phyloP scores from a whole-genome alignment of 2,329 filamentous ascomycete genomes.

The Aspergillus sp. region DNA sequence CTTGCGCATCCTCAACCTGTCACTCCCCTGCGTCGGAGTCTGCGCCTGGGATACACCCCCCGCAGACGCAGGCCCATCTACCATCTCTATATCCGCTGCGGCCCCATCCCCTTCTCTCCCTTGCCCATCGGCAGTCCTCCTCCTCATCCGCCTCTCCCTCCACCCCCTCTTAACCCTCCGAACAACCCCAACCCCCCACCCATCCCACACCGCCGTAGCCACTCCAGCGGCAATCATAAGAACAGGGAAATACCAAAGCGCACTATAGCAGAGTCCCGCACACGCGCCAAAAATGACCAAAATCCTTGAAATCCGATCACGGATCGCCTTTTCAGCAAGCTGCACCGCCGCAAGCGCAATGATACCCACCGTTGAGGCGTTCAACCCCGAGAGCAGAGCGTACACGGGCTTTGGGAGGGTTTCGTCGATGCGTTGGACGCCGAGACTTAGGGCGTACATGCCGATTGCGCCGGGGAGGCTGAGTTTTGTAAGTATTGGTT shows the following conservation, averaged over 20 bases:
- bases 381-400: constrained; percentile 71
- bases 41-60: background rate
- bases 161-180: constrained; percentile 34
- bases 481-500: too few species aligned
- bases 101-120: too few species aligned
- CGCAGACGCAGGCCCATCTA: background rate
- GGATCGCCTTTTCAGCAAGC: constrained; percentile 69
- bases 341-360: constrained; percentile 72
- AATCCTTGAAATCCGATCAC: constrained; percentile 64
- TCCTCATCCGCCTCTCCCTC: constrained; percentile 23
- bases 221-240: background rate
- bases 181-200: constrained; percentile 48
- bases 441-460: background rate
- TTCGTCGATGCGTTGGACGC: constrained; percentile 64
- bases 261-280: constrained; percentile 71
- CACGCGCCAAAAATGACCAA: constrained; percentile 67
- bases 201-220: background rate
- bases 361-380: constrained; percentile 73
- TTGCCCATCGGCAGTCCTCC: too few species aligned
- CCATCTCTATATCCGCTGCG: background rate
- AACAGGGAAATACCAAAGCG: constrained; percentile 44
- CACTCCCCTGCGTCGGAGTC: background rate
- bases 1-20: background rate
- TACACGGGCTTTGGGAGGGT: constrained; percentile 67
- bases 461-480: background rate